Evolutionary conservation across 2,329 filamentous ascomycete genomes (phyloP).

Genomic region (Ophiostoma montium): DNA sequence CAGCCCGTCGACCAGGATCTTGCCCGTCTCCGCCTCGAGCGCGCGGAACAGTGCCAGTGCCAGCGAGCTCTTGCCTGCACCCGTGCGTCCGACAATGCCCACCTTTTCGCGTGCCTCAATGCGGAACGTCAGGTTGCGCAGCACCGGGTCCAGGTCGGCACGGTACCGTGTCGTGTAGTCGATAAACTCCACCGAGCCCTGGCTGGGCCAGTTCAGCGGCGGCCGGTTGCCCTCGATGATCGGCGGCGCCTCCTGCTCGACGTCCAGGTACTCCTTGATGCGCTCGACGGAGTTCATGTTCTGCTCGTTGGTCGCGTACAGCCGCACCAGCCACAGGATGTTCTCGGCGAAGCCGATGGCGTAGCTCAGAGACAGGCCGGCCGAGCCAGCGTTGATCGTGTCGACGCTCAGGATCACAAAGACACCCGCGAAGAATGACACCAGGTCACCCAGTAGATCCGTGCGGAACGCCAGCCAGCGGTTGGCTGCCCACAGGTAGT

Average conservation of each 20-base stretch:
- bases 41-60: constrained; percentile 88
- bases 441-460: constrained; percentile 77
- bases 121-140: constrained; percentile 73
- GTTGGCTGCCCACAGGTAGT: constrained; percentile 93
- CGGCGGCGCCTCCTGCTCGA: constrained; percentile 79
- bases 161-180: constrained; percentile 84
- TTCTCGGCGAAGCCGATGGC: constrained; percentile 96
- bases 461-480: constrained; percentile 91
- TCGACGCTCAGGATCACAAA: constrained; percentile 80
- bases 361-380: constrained; percentile 87
- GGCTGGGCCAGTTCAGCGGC: constrained; percentile 65
- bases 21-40: constrained; percentile 77
- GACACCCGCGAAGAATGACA: constrained; percentile 83
- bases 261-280: constrained; percentile 91
- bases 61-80: constrained; percentile 91
- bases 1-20: constrained; percentile 81
- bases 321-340: constrained; percentile 85
- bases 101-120: constrained; percentile 82
- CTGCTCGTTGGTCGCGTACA: constrained; percentile 92
- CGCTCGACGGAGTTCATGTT: constrained; percentile 99
- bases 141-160: constrained; percentile 70
- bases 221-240: constrained; percentile 69
- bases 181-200: constrained; percentile 77
- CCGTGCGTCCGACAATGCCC: constrained; percentile 88
- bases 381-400: constrained; percentile 75